Evolutionary conservation across 176 grass and related monocot genomes (phyloP).

Genomic region (Tillandsia fasciculata): DNA sequence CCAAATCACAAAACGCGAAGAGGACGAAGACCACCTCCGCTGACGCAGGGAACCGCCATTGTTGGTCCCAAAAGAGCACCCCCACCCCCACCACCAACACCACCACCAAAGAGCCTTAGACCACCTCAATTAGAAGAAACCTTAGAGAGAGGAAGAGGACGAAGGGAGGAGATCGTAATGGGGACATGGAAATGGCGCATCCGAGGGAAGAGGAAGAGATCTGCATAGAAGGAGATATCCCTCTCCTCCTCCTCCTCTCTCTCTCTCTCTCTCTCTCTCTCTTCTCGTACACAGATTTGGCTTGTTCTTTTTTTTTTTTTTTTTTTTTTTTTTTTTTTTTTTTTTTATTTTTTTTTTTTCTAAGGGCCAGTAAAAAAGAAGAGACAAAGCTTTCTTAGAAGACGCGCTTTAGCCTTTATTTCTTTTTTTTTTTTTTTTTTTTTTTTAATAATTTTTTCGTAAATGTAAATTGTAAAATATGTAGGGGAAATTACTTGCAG

Average conservation of each 20-base stretch:
- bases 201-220: conserved; percentile 7
- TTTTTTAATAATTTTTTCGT: neutral
- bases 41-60: conserved; percentile 1
- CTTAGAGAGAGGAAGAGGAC: neutral
- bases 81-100: neutral
- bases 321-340: conserved; percentile 14
- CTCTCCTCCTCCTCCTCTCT: neutral
- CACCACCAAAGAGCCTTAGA: neutral
- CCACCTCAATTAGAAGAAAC: neutral
- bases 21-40: neutral
- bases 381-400: conserved; percentile 14
- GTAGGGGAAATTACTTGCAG: conserved; percentile 23
- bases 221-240: neutral
- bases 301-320: neutral
- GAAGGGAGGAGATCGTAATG: neutral
- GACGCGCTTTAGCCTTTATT: conserved; percentile 6
- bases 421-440: neutral
- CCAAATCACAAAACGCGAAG: conserved; percentile 1
- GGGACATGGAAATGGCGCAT: conserved; percentile 5
- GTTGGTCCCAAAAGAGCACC: neutral
- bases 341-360: neutral
- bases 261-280: conserved; percentile 8
- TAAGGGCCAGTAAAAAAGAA: conserved; percentile 16
- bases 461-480: conserved; percentile 11
- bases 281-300: conserved; percentile 14